A percentile compares a stretch with the other conserved stretches of the same genome.
phyloP scores from a whole-genome alignment of 1,284 basidiomycete genomes.

The Melanopsichium pennsylvanicum region DNA sequence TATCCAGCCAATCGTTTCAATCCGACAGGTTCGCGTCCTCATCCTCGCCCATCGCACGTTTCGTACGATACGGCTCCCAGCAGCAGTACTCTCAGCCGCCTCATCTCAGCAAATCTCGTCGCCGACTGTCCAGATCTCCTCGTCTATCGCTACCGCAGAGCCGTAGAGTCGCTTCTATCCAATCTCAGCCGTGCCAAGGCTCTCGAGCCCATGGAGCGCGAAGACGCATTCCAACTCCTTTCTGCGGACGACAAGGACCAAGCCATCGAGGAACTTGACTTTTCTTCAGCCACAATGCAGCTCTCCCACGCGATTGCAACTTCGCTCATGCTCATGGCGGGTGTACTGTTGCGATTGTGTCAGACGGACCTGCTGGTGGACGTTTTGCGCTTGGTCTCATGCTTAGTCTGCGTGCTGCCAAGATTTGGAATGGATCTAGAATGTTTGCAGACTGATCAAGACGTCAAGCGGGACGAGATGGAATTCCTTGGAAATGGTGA shows the following conservation, averaged over 20 bases:
- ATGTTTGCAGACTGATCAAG: constrained; percentile 16
- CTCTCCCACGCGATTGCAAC: constrained; percentile 36
- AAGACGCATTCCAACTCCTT: constrained; percentile 21
- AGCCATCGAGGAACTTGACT: constrained; percentile 21
- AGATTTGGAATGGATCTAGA: constrained; percentile 33
- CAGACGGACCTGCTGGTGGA: constrained; percentile 37
- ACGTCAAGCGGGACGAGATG: constrained; percentile 13
- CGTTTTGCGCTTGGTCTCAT: constrained; percentile 32
- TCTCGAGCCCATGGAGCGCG: constrained; percentile 28
- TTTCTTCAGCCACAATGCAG: constrained; percentile 32
- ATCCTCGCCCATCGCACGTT: neutral
- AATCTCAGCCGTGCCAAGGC: constrained; percentile 24
- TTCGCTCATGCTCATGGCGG: constrained; percentile 33
- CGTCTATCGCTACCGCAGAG: constrained; percentile 25
- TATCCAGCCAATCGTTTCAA: constrained; percentile 38
- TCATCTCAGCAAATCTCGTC: constrained; percentile 32
- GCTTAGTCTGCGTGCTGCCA: constrained; percentile 21
- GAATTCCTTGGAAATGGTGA: constrained; percentile 10
- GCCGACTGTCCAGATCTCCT: constrained; percentile 16
- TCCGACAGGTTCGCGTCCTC: constrained; percentile 19
- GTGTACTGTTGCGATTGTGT: constrained; percentile 36
- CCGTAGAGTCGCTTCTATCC: constrained; percentile 28
- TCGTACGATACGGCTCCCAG: neutral
- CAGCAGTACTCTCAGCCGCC: constrained; percentile 31
- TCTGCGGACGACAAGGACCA: constrained; percentile 1